These are phyloP conservation scores for Rosa rugosa DNA, from an alignment of 306 rosid genomes.

Conservation along the genomic window DNA sequence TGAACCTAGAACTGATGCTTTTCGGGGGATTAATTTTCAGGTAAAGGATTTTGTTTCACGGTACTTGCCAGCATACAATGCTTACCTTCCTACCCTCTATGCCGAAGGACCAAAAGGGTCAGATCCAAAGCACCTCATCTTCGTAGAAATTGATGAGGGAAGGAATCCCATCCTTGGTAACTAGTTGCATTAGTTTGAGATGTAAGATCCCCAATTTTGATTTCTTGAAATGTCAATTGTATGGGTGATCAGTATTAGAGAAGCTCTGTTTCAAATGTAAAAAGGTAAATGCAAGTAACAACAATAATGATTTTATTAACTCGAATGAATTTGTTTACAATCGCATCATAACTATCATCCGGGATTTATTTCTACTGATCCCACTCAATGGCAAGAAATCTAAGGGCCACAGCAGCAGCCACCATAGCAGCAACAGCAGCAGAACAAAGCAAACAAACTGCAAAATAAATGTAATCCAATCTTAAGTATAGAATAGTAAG, in stretches of 20 bases:
- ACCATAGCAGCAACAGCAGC: conserved; percentile 62
- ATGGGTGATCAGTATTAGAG: conserved; percentile 16
- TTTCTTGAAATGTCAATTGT: conserved; percentile 31
- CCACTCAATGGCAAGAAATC: conserved; percentile 18
- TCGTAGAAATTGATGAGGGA: conserved; percentile 79
- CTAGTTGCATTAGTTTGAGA: conserved; percentile 30
- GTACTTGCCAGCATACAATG: conserved; percentile 86
- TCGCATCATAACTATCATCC: neutral
- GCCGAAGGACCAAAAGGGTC: conserved; percentile 85
- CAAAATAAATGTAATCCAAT: conserved; percentile 4
- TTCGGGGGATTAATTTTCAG: conserved; percentile 39
- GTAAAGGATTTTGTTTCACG: conserved; percentile 91
- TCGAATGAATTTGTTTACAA: neutral
- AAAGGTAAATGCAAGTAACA: neutral
- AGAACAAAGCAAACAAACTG: conserved; percentile 52
- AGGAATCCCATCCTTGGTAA: conserved; percentile 80
- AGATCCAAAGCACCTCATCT: conserved; percentile 61
- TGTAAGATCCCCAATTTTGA: conserved; percentile 27
- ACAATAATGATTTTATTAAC: neutral
- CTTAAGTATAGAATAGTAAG: neutral
- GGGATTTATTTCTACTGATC: neutral
- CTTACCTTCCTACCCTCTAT: conserved; percentile 93
- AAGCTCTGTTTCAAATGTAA: conserved; percentile 12
- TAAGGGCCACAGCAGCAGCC: conserved; percentile 64
- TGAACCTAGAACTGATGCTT: conserved; percentile 13